phyloP scores from a whole-genome alignment of 345 rosid species.

The Pugionium cornutum region DNA sequence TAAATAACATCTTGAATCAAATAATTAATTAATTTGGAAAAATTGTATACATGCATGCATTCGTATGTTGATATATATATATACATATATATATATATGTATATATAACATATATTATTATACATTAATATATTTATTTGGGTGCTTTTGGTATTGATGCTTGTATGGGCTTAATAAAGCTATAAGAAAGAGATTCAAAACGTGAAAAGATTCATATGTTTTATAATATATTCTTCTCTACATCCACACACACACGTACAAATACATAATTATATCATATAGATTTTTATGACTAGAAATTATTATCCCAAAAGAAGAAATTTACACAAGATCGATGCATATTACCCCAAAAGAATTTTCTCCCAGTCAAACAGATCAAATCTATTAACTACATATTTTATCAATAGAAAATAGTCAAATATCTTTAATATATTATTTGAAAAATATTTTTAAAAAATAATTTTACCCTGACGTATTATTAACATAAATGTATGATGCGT shows the following conservation, averaged over 20 bases:
- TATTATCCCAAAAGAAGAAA: not conserved
- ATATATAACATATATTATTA: not conserved
- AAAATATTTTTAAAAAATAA: too few relatives aligned
- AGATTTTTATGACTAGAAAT: not conserved
- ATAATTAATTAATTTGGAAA: not conserved
- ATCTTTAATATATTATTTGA: too few relatives aligned
- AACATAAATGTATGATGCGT: too few relatives aligned
- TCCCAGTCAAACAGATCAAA: too few relatives aligned
- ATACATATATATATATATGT: too few relatives aligned
- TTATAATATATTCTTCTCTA: not conserved
- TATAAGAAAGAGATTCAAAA: conserved; percentile 15
- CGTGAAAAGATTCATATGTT: conserved; percentile 28
- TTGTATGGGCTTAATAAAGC: conserved; percentile 31
- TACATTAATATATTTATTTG: not conserved
- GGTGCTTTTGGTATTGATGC: conserved; percentile 30
- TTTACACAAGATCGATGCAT: too few relatives aligned
- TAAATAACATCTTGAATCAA: not conserved
- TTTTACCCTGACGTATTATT: too few relatives aligned
- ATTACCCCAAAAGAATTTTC: too few relatives aligned
- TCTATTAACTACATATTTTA: too few relatives aligned
- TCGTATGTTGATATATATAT: not conserved
- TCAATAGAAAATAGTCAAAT: too few relatives aligned
- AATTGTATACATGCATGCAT: conserved; percentile 4
- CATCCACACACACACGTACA: not conserved
- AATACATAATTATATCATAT: not conserved